phyloP scores from a whole-genome alignment of 805 yeast genomes.

The Wickerhamiella musiphila region DNA sequence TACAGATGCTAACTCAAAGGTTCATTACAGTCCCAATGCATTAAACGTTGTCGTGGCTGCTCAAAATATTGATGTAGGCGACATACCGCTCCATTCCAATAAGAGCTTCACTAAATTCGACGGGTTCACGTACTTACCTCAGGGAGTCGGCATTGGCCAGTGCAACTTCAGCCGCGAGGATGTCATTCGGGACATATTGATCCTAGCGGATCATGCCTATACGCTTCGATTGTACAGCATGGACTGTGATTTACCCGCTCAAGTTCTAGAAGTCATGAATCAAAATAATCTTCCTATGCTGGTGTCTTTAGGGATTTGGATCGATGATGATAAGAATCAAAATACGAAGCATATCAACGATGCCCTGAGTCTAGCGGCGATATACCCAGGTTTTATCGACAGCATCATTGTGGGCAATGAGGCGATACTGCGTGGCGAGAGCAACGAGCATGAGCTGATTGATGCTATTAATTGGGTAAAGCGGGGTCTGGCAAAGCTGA shows the following conservation, averaged over 20 bases:
- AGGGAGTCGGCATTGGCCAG: neutral
- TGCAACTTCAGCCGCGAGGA: slow-evolving; percentile 22
- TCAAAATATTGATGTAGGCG: too few species aligned
- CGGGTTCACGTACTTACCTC: neutral
- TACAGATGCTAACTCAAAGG: too few species aligned
- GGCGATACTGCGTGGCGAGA: slow-evolving; percentile 38
- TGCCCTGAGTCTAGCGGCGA: neutral
- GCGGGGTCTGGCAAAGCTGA: slow-evolving; percentile 21
- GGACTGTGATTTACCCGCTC: slow-evolving; percentile 40
- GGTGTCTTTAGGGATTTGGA: slow-evolving; percentile 47
- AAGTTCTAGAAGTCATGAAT: slow-evolving; percentile 35
- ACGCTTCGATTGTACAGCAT: slow-evolving; percentile 42
- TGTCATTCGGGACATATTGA: slow-evolving; percentile 37
- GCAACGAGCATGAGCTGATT: slow-evolving; percentile 24
- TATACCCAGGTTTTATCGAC: neutral
- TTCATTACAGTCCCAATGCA: too few species aligned
- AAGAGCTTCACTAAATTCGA: neutral
- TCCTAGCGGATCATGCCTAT: slow-evolving; percentile 40
- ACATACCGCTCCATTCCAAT: too few species aligned
- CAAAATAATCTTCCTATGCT: slow-evolving; percentile 36
- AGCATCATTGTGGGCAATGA: slow-evolving; percentile 33
- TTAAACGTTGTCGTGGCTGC: too few species aligned
- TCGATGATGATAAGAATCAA: slow-evolving; percentile 21
- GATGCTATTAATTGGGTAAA: slow-evolving; percentile 29
- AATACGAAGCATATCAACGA: neutral